Base-by-base conservation (phyloP, 495 filamentous ascomycete genomes). In the Podospora fimiseda region DNA sequence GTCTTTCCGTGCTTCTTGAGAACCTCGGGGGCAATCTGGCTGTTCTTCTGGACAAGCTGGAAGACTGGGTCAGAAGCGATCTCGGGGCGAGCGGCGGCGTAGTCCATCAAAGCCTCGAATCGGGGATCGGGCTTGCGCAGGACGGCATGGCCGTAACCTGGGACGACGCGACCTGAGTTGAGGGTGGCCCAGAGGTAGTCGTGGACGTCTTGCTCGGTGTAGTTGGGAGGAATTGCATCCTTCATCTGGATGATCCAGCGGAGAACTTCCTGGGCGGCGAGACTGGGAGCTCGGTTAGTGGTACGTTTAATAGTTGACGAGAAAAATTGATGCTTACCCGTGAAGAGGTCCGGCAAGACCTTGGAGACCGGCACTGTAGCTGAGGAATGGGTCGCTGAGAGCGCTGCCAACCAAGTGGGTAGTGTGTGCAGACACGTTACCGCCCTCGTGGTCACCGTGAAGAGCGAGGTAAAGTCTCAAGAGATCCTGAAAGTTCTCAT, bases 131-230 rank as follows among this genome's bases (percentile, higher is more conserved):
- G 91, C 77, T 95, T 96, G 67, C 93, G 87, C 43, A 98, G 83
- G 20, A 98, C 94, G 47, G 92, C 93, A 72, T 98, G 93, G n/a
- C 93, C 93, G 71, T 96, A 98, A 9, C 93, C 93, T 1, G 93
- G 93, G 24, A 98, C 84, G 23, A 98, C 93, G 50, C 90, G 90
- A 53, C 94, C 94, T 23, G 89, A 92, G 61, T 91, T 91, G 53
- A 98, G 85, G 1, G 90, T 91, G 14, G 76, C 75, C 93, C 93
- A 98, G 54, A 98, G 84, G 73, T 96, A 97, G 52, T 82, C 78
- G 59, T 84, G 83, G 49, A 98, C 82, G 60, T 90, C 85, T 33
- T 82, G 65, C 58, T 92, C 88, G 9, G 82, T 83, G 77, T 89
- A 90, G 33, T 80, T 79, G 51, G 74, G 76, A 45, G 90, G 90